Base-by-base conservation (phyloP, 257 asterid genomes). In the Solanum chiquidenum region DNA sequence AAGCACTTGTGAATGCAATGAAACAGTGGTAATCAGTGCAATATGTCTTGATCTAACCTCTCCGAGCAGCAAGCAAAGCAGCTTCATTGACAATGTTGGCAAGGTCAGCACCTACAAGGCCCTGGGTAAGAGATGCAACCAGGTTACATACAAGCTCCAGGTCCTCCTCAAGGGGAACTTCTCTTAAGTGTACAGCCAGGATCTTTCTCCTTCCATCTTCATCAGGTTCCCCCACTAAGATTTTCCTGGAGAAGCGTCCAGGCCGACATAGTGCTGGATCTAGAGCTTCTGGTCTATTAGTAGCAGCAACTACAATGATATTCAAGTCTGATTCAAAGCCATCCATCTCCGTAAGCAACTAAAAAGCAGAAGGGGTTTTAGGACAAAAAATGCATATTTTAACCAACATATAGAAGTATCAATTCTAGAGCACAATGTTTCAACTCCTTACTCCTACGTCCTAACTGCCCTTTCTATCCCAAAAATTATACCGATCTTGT, bases 301-400 rank as follows among this genome's bases (percentile, higher is more conserved):
- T 97, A 12, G 99, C 99, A 85, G 98, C 99, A 69, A 97, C 93
- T 46, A 97, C 99, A 86, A 96, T 94, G 83, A 97, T 94, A 86
- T 91, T 94, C 76, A 88, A 60, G 52, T 91, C 95, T 1, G 98
- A 93, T 75, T 96, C 99, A 68, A 97, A 97, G 71, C 99, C 99
- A 27, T 97, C 99, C 99, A 97, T 97, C 93, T 97, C 99, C 60
- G 99, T 97, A 92, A 97, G 96, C 93, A 97, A 94, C 99, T 97
- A 91, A 83, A 90, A 88, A 62, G 73, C 68, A 6, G 38, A 86
- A 49, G 29, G 29, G n/a, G n/a, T 34, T 86, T 16, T 80, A 80
- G 68, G 84, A 13, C 8, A n/a, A 25, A 42, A 77, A 77, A 3
- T 40, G 23, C 23, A 77, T 77, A 77, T 3, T 46, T 7, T 80